Evolutionary conservation across 768 basidiomycete genomes (phyloP).

Genomic region (Pholiota conissans): DNA sequence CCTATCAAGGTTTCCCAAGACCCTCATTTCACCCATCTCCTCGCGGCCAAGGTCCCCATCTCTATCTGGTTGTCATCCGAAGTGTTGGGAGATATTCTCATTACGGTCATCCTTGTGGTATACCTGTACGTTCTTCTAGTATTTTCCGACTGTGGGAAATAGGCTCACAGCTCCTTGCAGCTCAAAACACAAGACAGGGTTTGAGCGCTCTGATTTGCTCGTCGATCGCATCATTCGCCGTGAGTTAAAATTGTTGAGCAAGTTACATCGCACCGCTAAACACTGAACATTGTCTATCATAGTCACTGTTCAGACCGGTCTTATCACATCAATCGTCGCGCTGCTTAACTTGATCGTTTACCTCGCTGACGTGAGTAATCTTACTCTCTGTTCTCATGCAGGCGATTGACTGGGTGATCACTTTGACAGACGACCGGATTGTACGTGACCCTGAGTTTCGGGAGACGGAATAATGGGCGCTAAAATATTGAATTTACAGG

Average conservation of each 20-base stretch:
- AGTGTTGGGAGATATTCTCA: conserved; percentile 39
- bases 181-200: conserved; percentile 41
- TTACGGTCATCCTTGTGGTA: conserved; percentile 41
- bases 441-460: conserved; percentile 3
- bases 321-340: conserved; percentile 32
- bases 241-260: conserved; percentile 14
- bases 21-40: conserved; percentile 22
- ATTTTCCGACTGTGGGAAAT: too few relatives aligned
- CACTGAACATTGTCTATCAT: background rate
- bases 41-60: conserved; percentile 24
- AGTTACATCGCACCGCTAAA: background rate
- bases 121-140: conserved; percentile 32
- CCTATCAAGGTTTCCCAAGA: conserved; percentile 19
- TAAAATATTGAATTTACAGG: background rate
- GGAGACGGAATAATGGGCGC: background rate
- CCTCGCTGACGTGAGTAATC: conserved; percentile 20
- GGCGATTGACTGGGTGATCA: background rate
- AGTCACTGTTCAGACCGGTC: conserved; percentile 37
- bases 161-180: background rate
- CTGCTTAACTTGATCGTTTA: conserved; percentile 29
- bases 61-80: conserved; percentile 42
- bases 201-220: conserved; percentile 36
- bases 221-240: conserved; percentile 42
- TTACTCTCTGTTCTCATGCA: background rate
- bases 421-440: conserved; percentile 12